These are phyloP conservation scores for Eucalyptus viminalis DNA, from an alignment of 345 rosid genomes.

Conservation along the genomic window DNA sequence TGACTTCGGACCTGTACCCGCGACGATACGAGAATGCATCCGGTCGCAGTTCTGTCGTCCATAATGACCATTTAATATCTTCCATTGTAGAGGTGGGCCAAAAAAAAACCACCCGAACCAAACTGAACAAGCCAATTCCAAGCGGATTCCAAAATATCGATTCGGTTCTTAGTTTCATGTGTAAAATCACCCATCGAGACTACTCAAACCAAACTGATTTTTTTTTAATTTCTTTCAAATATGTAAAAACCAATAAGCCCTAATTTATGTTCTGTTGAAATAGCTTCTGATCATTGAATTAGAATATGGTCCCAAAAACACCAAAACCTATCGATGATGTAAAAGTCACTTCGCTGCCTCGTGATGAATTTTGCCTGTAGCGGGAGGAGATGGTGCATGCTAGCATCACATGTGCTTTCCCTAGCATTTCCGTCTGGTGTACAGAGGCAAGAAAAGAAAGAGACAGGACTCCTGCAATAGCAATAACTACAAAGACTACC, in stretches of 20 bases:
- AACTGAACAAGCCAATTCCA: rapidly evolving
- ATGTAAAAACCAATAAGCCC: background rate
- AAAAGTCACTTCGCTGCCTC: background rate
- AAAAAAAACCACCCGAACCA: background rate
- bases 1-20: no score
- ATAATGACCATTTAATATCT: background rate
- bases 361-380: background rate
- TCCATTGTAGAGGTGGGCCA: background rate
- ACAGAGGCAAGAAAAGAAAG: background rate
- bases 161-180: background rate
- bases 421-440: background rate
- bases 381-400: background rate
- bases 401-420: background rate
- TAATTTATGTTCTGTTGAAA: background rate
- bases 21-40: background rate
- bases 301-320: background rate
- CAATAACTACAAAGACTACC: background rate
- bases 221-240: no score
- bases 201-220: no score
- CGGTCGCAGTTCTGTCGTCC: background rate
- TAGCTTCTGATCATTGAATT: background rate
- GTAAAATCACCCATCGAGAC: background rate
- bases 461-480: background rate
- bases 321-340: background rate
- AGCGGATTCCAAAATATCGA: rapidly evolving